Percentiles rank a stretch among this genome's conserved stretches.
phyloP scores from a whole-genome alignment of 2,329 filamentous ascomycete species.

The Trichophyton mentagrophytes region DNA sequence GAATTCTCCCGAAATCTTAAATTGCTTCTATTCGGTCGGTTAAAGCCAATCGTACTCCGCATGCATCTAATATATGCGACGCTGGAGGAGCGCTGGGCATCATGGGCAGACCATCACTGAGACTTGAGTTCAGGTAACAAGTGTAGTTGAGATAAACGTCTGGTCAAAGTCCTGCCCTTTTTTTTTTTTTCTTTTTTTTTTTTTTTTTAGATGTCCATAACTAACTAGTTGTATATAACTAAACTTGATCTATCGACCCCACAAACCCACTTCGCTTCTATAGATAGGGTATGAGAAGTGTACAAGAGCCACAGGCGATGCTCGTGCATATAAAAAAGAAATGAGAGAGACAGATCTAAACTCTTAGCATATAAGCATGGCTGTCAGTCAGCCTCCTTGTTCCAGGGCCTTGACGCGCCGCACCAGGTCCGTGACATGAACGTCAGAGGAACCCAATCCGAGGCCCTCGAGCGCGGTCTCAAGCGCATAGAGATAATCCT shows the following conservation, averaged over 20 bases:
- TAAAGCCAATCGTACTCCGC: too few relatives aligned
- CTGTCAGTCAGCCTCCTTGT: not conserved
- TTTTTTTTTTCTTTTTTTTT: too few relatives aligned
- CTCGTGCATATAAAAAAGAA: not conserved
- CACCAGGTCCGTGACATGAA: constrained; percentile 73
- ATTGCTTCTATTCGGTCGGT: not conserved
- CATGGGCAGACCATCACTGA: too few relatives aligned
- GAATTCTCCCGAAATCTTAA: not conserved
- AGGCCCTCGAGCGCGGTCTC: constrained; percentile 62
- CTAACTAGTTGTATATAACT: too few relatives aligned
- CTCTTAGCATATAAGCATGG: not conserved
- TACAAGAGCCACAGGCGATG: too few relatives aligned
- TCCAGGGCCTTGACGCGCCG: constrained; percentile 44
- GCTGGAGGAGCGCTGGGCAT: too few relatives aligned
- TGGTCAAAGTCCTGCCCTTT: too few relatives aligned
- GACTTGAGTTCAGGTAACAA: too few relatives aligned
- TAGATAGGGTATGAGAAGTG: not conserved
- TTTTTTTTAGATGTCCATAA: too few relatives aligned
- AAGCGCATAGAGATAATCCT: constrained; percentile 73
- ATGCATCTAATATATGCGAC: too few relatives aligned
- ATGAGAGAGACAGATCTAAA: not conserved
- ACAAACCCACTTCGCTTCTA: not conserved
- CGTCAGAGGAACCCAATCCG: constrained; percentile 64
- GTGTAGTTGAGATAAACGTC: too few relatives aligned
- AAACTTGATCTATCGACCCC: not conserved